phyloP scores from a whole-genome alignment of 345 rosid genomes.

The Gossypioides kirkii region DNA sequence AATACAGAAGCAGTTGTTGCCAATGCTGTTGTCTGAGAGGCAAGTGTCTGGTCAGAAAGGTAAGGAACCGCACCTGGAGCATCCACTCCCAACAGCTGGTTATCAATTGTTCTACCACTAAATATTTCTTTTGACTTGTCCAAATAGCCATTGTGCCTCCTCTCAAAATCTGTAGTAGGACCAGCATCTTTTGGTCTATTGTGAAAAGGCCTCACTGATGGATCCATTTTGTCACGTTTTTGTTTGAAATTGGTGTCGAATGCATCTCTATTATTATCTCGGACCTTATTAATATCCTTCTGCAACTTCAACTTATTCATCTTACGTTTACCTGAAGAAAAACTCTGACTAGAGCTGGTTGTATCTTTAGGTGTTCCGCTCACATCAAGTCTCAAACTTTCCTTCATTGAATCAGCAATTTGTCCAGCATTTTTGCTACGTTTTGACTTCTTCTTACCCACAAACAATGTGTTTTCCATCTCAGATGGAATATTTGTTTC shows the following conservation, averaged over 20 bases:
- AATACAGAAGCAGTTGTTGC: conserved; percentile 23
- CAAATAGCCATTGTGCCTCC: conserved; percentile 19
- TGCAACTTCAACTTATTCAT: conserved; percentile 28
- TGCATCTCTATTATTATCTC: conserved; percentile 19
- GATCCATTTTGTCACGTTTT: conserved; percentile 4
- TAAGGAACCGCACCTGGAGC: conserved; percentile 20
- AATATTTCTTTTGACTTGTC: conserved; percentile 30
- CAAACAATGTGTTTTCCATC: conserved; percentile 27
- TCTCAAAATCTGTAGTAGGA: conserved; percentile 15
- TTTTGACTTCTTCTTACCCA: conserved; percentile 39
- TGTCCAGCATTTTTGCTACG: conserved; percentile 21
- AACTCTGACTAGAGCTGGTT: conserved; percentile 23
- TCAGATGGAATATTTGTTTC: conserved; percentile 13
- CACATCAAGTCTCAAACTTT: conserved; percentile 27
- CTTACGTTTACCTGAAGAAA: conserved; percentile 23
- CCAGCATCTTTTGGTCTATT: conserved; percentile 24
- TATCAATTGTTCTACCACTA: conserved; percentile 25
- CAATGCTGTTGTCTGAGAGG: conserved; percentile 26
- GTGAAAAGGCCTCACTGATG: conserved; percentile 18
- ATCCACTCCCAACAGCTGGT: conserved; percentile 23
- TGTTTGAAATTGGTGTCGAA: conserved; percentile 20
- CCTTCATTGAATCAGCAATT: conserved; percentile 17
- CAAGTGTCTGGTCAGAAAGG: conserved; percentile 24
- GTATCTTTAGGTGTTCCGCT: conserved; percentile 23
- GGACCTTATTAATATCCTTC: conserved; percentile 28